Evolutionary conservation across 2,329 filamentous ascomycete species (phyloP), one percentile per base, ranked within the genome.

Genomic region (Fusarium lateritium): DNA sequence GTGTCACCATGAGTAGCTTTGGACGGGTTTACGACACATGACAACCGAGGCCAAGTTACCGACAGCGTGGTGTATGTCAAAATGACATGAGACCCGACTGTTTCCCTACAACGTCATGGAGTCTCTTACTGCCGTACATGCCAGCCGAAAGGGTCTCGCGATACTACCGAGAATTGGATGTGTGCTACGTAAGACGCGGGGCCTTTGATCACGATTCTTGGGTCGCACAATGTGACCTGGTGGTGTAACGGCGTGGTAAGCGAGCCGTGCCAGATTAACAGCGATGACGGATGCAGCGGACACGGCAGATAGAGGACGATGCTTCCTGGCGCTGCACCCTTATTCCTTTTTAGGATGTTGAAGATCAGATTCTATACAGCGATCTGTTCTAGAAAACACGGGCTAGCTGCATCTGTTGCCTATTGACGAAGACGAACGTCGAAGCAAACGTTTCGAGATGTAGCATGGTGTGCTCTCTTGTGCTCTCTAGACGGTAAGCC

Each of bases 221-320:
- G 51, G 60, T 68, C 64, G 34, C 33, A 43, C 51, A 44, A 68
- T 65, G 65, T 60, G n/a, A 65, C 65, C 55, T 44, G 50, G 24
- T 49, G 21, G 60, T 65, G 65, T 50, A 65, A 56, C 54, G 38
- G 34, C 46, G 40, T 44, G 38, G 52, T 47, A 65, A 66, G 65
- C 65, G 61, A 65, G 40, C 36, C 60, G 40, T 36, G 43, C 38
- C 49, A 53, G 52, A 31, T 44, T 21, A 19, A 53, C 54, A 28
- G 19, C 19, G 24, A 40, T 43, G 45, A 61, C 31, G 44, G 49
- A 21, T 19, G 42, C 61, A 43, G 28, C 15, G 14, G 43, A 33
- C 36, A 39, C 19, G 31, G 33, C 53, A 58, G 39, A 65, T 64
- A 38, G 39, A 65, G 22, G 14, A 26, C 40, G 40, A 43, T 43